Conservation (phyloP, 331 rosid species). For the Pyracantha coccinea region DNA sequence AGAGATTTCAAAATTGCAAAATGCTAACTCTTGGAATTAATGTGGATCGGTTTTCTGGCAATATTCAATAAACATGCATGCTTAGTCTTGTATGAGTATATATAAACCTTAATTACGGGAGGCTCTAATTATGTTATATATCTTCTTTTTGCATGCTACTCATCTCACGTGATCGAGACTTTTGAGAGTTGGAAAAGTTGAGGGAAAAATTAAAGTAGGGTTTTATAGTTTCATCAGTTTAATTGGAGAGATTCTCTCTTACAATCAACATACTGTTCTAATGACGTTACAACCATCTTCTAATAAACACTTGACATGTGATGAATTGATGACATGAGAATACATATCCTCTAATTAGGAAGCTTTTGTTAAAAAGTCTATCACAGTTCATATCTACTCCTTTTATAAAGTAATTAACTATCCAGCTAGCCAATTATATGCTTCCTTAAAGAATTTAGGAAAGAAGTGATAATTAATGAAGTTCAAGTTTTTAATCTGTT, state of each 20-base stretch:
- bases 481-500: constrained; percentile 4
- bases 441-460: not conserved
- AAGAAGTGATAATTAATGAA: not conserved
- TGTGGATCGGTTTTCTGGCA: not conserved
- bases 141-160: not conserved
- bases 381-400: not conserved
- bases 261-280: too few species aligned
- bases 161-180: not conserved
- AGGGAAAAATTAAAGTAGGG: not conserved
- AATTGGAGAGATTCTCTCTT: too few species aligned
- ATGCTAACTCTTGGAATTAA: not conserved
- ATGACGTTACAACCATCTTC: too few species aligned
- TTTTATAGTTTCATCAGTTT: not conserved
- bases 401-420: not conserved
- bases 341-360: not conserved
- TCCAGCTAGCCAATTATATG: not conserved
- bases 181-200: not conserved
- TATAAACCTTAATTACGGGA: not conserved
- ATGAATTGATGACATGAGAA: too few species aligned
- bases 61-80: not conserved
- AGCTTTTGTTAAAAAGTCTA: not conserved
- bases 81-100: not conserved
- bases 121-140: not conserved
- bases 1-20: not conserved
- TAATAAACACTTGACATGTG: too few species aligned